Percentiles rank a stretch among this genome's conserved stretches.
These are phyloP conservation scores for Solanum rostratum DNA, from an alignment of 257 asterid species.

Conservation along the genomic window DNA sequence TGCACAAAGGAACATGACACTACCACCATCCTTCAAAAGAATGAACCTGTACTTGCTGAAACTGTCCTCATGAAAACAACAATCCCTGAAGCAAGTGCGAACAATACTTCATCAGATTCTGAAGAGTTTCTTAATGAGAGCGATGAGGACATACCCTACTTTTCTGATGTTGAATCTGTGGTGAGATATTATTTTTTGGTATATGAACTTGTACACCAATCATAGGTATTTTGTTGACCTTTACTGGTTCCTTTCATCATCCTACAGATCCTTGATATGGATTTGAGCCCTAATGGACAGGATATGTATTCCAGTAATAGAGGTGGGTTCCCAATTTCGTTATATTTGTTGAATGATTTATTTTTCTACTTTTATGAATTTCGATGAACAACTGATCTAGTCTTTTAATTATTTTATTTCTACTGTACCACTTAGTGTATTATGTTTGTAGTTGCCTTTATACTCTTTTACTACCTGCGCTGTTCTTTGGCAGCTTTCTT, in stretches of 20 bases:
- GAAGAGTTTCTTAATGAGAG: slow-evolving; percentile 40
- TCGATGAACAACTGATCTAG: neutral
- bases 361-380: neutral
- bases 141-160: slow-evolving; percentile 52
- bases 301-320: slow-evolving; percentile 21
- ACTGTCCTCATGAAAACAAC: slow-evolving; percentile 4
- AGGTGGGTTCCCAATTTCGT: slow-evolving; percentile 41
- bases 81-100: slow-evolving; percentile 9
- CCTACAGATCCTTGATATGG: slow-evolving; percentile 81
- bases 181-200: slow-evolving; percentile 25
- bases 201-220: neutral
- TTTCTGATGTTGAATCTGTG: slow-evolving; percentile 79
- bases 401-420: neutral
- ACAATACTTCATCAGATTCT: slow-evolving; percentile 21
- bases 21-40: slow-evolving; percentile 8
- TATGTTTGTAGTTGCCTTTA: neutral
- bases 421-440: neutral
- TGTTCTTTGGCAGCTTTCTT: neutral
- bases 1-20: slow-evolving; percentile 11
- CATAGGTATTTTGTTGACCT: neutral
- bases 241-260: slow-evolving; percentile 8
- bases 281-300: slow-evolving; percentile 49
- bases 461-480: neutral
- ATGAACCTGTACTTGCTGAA: slow-evolving; percentile 19
- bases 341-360: neutral